Evolutionary conservation across 148 eudicot species (phyloP).

Genomic region (Camellia japonica): DNA sequence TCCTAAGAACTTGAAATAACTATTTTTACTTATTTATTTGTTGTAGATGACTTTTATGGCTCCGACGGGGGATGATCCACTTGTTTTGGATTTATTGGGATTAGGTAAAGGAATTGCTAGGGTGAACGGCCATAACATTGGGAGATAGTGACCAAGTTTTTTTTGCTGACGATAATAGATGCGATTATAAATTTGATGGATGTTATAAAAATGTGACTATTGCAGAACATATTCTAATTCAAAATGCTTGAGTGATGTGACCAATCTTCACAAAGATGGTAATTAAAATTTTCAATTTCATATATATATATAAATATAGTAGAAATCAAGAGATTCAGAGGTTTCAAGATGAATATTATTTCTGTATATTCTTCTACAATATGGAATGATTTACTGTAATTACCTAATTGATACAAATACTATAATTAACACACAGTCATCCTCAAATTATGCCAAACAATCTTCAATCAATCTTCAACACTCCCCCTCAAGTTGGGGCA

Average conservation of each 20-base stretch:
- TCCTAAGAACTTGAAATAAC: not conserved
- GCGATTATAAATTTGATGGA: not conserved
- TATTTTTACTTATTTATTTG: not conserved
- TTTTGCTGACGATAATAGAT: conserved; percentile 3
- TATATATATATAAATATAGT: too few species aligned
- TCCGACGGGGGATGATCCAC: conserved; percentile 36
- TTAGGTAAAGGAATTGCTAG: conserved; percentile 40
- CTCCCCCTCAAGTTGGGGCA: too few species aligned
- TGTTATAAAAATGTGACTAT: conserved; percentile 38
- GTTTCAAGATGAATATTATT: too few species aligned
- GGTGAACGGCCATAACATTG: conserved; percentile 39
- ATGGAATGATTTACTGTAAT: too few species aligned
- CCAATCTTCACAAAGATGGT: conserved; percentile 35
- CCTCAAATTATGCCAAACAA: too few species aligned
- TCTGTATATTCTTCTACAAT: too few species aligned
- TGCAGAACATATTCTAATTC: conserved; percentile 10
- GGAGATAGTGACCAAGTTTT: conserved; percentile 34
- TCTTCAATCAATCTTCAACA: too few species aligned
- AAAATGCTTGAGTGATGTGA: conserved; percentile 27
- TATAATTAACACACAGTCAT: too few species aligned
- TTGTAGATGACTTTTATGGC: conserved; percentile 30
- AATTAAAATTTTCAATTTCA: not conserved
- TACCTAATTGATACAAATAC: too few species aligned
- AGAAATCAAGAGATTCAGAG: too few species aligned
- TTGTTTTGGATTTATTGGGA: conserved; percentile 35